A percentile compares a stretch with the other conserved stretches of the same genome.
Conservation (phyloP, 495 filamentous ascomycete species). For the Xylaria cubensis region DNA sequence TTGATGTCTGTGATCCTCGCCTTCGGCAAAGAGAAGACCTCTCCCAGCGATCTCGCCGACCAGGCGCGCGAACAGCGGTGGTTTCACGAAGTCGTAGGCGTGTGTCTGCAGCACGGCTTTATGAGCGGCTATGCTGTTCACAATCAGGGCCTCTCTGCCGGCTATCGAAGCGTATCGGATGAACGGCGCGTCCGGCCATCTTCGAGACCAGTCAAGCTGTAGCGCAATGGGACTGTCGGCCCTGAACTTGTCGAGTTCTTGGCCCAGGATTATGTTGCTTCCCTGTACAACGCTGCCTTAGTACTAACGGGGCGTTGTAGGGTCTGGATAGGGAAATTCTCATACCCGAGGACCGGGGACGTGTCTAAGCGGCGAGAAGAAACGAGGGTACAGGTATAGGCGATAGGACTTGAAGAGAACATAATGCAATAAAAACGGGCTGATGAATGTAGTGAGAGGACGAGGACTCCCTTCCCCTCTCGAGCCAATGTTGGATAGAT, state of each 20-base stretch:
- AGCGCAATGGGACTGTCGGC: slow-evolving; percentile 30
- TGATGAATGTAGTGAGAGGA: background rate
- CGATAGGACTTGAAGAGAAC: slow-evolving; percentile 32
- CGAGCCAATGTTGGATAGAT: background rate
- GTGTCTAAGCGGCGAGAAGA: slow-evolving; percentile 41
- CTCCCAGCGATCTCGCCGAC: slow-evolving; percentile 42
- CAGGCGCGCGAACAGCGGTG: slow-evolving; percentile 37
- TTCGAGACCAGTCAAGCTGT: slow-evolving; percentile 39
- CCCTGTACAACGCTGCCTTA: slow-evolving; percentile 26
- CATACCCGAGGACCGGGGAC: slow-evolving; percentile 41
- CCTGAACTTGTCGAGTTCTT: slow-evolving; percentile 34
- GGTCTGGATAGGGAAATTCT: background rate
- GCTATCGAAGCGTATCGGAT: slow-evolving; percentile 45
- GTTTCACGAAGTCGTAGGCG: slow-evolving; percentile 45
- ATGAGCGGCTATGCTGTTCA: slow-evolving; percentile 44
- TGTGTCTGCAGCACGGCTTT: slow-evolving; percentile 47
- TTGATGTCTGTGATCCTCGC: slow-evolving; percentile 41
- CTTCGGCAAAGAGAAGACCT: slow-evolving; percentile 45
- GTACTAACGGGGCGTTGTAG: background rate
- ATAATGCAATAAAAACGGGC: slow-evolving; percentile 30
- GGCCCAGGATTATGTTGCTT: slow-evolving; percentile 34
- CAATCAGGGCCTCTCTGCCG: slow-evolving; percentile 42
- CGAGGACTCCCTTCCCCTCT: background rate
- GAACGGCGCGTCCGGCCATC: slow-evolving; percentile 46
- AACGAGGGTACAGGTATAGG: slow-evolving; percentile 36